Conservation (phyloP, 1,284 basidiomycete species). For the Puccinia brachypodii region DNA sequence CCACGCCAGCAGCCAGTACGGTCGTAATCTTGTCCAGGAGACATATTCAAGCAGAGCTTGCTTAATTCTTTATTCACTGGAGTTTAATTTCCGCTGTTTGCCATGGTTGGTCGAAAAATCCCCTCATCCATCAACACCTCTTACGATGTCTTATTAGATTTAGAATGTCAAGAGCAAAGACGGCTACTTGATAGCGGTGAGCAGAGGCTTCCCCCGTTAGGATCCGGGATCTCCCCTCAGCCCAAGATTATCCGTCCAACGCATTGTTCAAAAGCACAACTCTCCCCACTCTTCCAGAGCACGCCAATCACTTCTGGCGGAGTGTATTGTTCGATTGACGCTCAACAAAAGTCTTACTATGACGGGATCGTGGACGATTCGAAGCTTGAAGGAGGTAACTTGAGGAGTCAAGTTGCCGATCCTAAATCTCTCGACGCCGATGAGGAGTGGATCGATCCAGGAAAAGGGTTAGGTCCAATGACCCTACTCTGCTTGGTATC, state of each 20-base stretch:
- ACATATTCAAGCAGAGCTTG: too few species aligned
- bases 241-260: not conserved
- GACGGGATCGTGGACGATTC: not conserved
- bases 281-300: conserved; percentile 36
- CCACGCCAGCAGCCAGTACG: too few species aligned
- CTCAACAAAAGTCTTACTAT: conserved; percentile 15
- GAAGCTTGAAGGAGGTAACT: conserved; percentile 3
- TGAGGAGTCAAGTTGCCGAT: too few species aligned
- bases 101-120: not conserved
- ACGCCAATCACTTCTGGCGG: not conserved
- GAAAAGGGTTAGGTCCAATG: not conserved
- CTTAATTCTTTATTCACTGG: too few species aligned
- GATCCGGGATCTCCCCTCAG: not conserved
- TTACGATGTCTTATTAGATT: not conserved
- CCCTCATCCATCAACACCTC: not conserved
- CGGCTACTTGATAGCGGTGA: not conserved
- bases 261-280: not conserved
- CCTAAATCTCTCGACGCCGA: not conserved
- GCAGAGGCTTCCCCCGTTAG: not conserved
- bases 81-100: too few species aligned
- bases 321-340: not conserved
- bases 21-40: too few species aligned
- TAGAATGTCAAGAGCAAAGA: conserved; percentile 22
- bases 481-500: not conserved
- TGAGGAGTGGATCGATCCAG: conserved; percentile 33